Base-by-base conservation (phyloP, 2,329 filamentous ascomycete genomes). In the Cercospora brassicicola region DNA sequence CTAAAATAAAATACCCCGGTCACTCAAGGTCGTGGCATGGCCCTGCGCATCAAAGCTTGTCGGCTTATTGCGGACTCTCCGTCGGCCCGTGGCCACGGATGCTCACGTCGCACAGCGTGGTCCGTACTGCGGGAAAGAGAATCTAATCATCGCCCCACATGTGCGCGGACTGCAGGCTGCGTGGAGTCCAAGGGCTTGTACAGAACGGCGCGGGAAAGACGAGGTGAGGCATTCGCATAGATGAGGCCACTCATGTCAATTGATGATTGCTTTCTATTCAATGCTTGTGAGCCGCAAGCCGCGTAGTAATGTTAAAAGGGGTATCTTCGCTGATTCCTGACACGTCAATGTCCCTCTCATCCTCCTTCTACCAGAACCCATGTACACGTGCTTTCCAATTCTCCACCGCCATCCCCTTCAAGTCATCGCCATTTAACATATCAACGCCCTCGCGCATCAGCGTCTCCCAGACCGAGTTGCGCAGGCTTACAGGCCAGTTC, bases 371-470 rank as follows among this genome's bases (percentile, higher is more conserved):
- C 70, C 69, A 72, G 20, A 69, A 56, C 5, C 64, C 63, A 59
- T 67, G 63, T 5, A 59, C 53, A 48, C 70, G 66, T 20, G 45
- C 76, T 15, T 76, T 78, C 86, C 86, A 87, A 69, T 84, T 82
- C 56, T 81, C 76, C 62, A 65, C 65, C 33, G 84, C 82, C 53
- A 85, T 86, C 2, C 77, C 82, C 57, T 75, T 75, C 68, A 89
- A 26, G 75, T 88, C 86, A 79, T 89, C 86, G 1, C 85, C 86
- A 73, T 87, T 88, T 62, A 89, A 72, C 51, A 86, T 80, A 73
- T 87, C 86, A 10, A 84, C 85, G 0, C 86, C 65, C 36, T 87
- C 85, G 31, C 81, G 77, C 10, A 84, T 81, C 18, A 88, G 74
- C 20, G 85, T 78, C 7, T 80, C 79, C 87, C 86, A 88, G 15